Conservation (phyloP, 192 early-diverging fungal genomes). For the Mortierella alpina region DNA sequence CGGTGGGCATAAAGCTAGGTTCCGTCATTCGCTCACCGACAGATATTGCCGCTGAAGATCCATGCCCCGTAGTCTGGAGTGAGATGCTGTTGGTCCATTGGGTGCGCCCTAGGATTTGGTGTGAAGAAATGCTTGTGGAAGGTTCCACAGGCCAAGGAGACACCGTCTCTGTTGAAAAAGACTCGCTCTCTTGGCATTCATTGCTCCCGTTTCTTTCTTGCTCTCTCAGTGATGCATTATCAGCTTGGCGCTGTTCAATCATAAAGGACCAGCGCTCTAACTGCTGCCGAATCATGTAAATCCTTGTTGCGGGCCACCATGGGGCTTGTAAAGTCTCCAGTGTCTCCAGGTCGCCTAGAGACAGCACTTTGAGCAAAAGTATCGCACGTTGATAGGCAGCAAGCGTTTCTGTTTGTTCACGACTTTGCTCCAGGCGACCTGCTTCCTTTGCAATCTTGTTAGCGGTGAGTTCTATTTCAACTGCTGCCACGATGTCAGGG, state of each 20-base stretch:
- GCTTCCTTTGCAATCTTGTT: not conserved
- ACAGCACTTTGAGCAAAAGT: constrained; percentile 21
- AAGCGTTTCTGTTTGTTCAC: constrained; percentile 16
- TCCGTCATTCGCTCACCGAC: not conserved
- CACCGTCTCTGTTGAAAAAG: too few relatives aligned
- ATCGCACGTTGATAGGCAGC: constrained; percentile 16
- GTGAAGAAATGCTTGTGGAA: not conserved
- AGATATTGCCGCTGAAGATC: not conserved
- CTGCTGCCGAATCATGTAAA: constrained; percentile 29
- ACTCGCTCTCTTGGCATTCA: too few relatives aligned
- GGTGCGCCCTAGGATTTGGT: constrained; percentile 12
- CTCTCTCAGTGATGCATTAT: not conserved
- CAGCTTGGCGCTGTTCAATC: constrained; percentile 11
- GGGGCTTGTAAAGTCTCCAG: constrained; percentile 24
- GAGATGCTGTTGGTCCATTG: constrained; percentile 22
- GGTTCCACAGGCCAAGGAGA: too few relatives aligned
- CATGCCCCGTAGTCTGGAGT: not conserved
- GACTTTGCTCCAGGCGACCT: constrained; percentile 10
- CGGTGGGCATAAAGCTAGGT: not conserved
- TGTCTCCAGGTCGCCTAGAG: constrained; percentile 8
- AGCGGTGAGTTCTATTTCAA: too few relatives aligned
- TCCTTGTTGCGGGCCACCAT: constrained; percentile 37
- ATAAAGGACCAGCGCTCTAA: constrained; percentile 39
- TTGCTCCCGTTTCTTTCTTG: not conserved
- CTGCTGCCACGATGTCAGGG: too few relatives aligned